Conservation (phyloP, 2,329 filamentous ascomycete species). For the Hymenoscyphus fructigenus region DNA sequence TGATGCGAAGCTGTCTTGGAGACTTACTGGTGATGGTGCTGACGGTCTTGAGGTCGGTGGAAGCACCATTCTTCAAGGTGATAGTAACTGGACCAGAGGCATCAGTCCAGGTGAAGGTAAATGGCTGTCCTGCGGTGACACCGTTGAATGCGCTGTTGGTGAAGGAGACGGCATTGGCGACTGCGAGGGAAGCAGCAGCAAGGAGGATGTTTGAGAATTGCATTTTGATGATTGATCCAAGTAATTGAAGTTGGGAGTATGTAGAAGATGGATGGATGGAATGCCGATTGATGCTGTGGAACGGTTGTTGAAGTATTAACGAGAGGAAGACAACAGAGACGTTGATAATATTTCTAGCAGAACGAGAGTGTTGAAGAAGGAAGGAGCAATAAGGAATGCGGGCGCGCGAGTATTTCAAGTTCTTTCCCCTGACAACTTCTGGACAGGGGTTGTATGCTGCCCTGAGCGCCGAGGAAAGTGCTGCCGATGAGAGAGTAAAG, state of each 20-base stretch:
- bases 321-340: neutral
- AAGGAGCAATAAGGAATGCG: neutral
- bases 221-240: conserved; percentile 21
- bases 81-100: conserved; percentile 32
- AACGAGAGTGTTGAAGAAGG: neutral
- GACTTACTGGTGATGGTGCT: conserved; percentile 31
- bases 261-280: neutral
- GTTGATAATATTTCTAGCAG: neutral
- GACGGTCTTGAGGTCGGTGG: conserved; percentile 28
- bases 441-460: no score
- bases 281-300: neutral
- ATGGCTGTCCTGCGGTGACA: conserved; percentile 26
- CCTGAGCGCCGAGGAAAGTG: no score
- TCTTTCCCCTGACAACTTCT: no score
- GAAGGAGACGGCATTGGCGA: conserved; percentile 27
- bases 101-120: conserved; percentile 32
- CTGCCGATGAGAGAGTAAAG: no score
- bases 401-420: no score
- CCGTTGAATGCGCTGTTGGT: conserved; percentile 30
- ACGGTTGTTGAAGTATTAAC: neutral
- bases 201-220: conserved; percentile 32
- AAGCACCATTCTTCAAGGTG: conserved; percentile 30
- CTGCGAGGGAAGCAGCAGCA: conserved; percentile 24
- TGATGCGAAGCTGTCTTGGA: no score
- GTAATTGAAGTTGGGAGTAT: conserved; percentile 5